Conservation (phyloP, 1,284 basidiomycete species). For the Cryptococcus depauperatus region DNA sequence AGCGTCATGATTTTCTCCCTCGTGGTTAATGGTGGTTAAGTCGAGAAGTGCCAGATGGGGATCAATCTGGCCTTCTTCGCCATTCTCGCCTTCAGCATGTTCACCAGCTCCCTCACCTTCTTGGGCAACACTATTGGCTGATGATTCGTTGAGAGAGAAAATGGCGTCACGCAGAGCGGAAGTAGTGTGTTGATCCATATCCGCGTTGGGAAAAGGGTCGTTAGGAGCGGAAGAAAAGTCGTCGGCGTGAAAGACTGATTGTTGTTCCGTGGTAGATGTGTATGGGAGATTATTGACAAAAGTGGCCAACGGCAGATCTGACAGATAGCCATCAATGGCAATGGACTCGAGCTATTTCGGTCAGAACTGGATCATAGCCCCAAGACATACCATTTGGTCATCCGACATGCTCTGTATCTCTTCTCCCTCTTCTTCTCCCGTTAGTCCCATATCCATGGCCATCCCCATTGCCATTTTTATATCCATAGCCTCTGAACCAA, state of each 20-base stretch:
- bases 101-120: conserved; percentile 16
- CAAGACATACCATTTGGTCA: conserved; percentile 39
- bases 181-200: conserved; percentile 44
- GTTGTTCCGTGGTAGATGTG: conserved; percentile 16
- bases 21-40: conserved; percentile 28
- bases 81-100: conserved; percentile 17
- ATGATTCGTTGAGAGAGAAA: conserved; percentile 42
- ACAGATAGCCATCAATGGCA: conserved; percentile 43
- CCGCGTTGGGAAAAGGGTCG: conserved; percentile 27
- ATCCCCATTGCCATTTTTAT: conserved; percentile 42
- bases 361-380: not conserved
- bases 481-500: conserved; percentile 31
- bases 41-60: conserved; percentile 41
- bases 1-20: conserved; percentile 13
- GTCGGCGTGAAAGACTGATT: conserved; percentile 21
- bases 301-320: conserved; percentile 38
- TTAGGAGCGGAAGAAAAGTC: conserved; percentile 27
- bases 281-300: conserved; percentile 42
- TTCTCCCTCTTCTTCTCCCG: conserved; percentile 39
- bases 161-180: conserved; percentile 43
- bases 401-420: conserved; percentile 37
- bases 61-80: conserved; percentile 26
- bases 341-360: conserved; percentile 37
- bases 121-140: conserved; percentile 12
- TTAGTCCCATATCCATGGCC: conserved; percentile 40